Conservation (phyloP, 768 basidiomycete genomes). For the Leccinum truebloodii region DNA sequence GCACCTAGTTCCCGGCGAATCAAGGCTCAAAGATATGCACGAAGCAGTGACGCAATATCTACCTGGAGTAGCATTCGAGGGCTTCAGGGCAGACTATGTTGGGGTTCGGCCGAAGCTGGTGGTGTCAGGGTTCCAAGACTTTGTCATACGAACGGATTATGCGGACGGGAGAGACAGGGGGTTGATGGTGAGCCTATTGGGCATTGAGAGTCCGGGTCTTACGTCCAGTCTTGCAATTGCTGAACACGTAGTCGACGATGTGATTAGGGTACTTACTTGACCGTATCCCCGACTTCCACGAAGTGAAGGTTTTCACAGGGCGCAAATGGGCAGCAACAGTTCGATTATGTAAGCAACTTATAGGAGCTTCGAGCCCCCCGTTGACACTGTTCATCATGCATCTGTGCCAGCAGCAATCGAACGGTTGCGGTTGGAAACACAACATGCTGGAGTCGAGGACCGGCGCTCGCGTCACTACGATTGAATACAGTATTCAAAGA, state of each 20-base stretch:
- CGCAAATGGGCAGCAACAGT: no score
- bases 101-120: constrained; percentile 89
- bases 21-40: constrained; percentile 64
- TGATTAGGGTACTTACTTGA: constrained; percentile 22
- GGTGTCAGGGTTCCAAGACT: constrained; percentile 84
- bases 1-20: constrained; percentile 64
- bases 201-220: constrained; percentile 92
- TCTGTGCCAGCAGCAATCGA: no score
- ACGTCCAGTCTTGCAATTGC: constrained; percentile 88
- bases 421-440: no score
- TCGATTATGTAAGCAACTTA: no score
- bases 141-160: constrained; percentile 68
- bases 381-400: no score
- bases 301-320: no score
- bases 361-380: no score
- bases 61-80: constrained; percentile 57
- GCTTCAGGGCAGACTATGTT: constrained; percentile 78
- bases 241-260: constrained; percentile 71
- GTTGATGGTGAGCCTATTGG: constrained; percentile 78
- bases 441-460: no score
- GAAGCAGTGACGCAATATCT: constrained; percentile 73
- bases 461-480: neutral
- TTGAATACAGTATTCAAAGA: no score
- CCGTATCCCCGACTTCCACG: no score
- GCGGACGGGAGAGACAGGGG: constrained; percentile 38